phyloP scores from a whole-genome alignment of 441 rosid species.

The Populus trichocarpa region DNA sequence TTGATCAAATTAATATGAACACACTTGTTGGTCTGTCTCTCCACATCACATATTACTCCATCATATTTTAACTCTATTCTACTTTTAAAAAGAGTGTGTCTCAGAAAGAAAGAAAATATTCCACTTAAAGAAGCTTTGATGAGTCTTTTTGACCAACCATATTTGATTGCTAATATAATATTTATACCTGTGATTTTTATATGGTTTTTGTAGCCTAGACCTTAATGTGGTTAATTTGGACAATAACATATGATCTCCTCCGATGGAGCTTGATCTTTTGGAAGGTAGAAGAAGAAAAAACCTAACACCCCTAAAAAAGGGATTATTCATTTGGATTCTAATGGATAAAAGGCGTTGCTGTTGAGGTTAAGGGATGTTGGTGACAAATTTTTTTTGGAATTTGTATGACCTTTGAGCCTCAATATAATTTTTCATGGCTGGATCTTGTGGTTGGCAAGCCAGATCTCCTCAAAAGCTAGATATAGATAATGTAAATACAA shows the following conservation, averaged over 20 bases:
- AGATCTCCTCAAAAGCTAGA: neutral
- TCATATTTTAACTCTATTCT: neutral
- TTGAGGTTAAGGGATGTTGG: neutral
- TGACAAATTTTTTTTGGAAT: constrained; percentile 9
- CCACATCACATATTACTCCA: neutral
- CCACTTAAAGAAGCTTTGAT: neutral
- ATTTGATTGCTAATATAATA: neutral
- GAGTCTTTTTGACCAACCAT: neutral
- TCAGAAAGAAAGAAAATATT: neutral
- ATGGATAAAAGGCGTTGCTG: neutral
- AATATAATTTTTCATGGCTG: neutral
- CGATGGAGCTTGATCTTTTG: constrained; percentile 18
- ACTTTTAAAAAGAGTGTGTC: neutral
- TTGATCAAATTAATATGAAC: neutral
- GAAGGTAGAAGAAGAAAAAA: constrained; percentile 28
- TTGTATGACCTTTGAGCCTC: neutral
- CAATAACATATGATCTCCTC: neutral
- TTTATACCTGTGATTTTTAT: neutral
- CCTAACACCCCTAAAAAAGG: constrained; percentile 14
- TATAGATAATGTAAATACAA: neutral
- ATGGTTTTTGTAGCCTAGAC: neutral
- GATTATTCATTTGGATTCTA: constrained; percentile 10
- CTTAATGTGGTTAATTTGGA: neutral
- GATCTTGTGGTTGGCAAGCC: constrained; percentile 18
- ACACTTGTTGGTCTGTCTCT: neutral